Base-by-base conservation (phyloP, 805 yeast species). In the Kuraishia floccosa region DNA sequence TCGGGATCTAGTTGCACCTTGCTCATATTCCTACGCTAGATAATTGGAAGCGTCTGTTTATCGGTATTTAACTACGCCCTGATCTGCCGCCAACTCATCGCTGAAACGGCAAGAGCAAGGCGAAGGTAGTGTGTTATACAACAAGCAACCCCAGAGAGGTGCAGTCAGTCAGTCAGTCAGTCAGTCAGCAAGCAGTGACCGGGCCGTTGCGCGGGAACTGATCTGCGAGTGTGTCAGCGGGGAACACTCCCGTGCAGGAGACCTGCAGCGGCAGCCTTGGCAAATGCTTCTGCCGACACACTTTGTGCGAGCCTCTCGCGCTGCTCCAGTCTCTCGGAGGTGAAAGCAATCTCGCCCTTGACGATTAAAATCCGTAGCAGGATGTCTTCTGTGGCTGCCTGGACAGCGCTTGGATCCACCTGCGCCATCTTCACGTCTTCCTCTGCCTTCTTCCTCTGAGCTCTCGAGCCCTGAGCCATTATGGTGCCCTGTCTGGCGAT, bases 361-460 rank as follows among this genome's bases (percentile, higher is more conserved):
- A 86, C 62, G 17, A 86, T 54, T 32, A 89, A 49, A 11, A 85
- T 62, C 30, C 96, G 64, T 37, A 89, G 53, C 5, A 87, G 62
- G 9, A 85, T 65, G 41, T 84, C 84, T 41, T 82, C 87, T 5
- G 69, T 65, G 4, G 50, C 52, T 11, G 54, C 49, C 16, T 51
- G 46, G 24, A 48, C 43, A 17, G 63, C 56, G 2, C 57, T 46
- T 7, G 65, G n/a, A n/a, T n/a, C n/a, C n/a, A n/a, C n/a, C n/a
- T n/a, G n/a, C n/a, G n/a, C n/a, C n/a, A n/a, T n/a, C n/a, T 56
- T 52, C 9, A 67, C 57, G 14, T 68, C 65, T 11, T 58, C 50
- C 34, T 64, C 65, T 7, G 70, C 63, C 27, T 55, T 54, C 6
- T 62, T 64, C 39, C 76, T 66, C 7, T 69, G 64, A 30, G 57